Evolutionary conservation across 2,329 filamentous ascomycete genomes (phyloP).

Genomic region (Sclerotinia sclerotiorum): DNA sequence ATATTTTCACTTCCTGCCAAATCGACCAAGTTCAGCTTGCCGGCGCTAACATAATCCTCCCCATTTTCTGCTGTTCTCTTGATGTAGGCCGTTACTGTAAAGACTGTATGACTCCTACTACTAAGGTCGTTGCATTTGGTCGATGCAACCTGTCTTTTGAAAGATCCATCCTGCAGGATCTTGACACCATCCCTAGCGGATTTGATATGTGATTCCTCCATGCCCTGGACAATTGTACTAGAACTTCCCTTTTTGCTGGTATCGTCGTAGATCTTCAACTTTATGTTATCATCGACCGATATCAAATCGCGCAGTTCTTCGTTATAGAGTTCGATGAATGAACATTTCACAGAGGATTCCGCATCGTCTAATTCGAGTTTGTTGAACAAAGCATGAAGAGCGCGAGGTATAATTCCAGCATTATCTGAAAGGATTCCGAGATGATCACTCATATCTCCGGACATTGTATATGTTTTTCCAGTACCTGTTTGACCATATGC

Average conservation of each 20-base stretch:
- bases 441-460: slow-evolving; percentile 89
- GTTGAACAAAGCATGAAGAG: slow-evolving; percentile 80
- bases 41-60: slow-evolving; percentile 85
- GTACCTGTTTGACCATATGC: slow-evolving; percentile 98
- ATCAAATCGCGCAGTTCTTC: slow-evolving; percentile 92
- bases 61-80: slow-evolving; percentile 79
- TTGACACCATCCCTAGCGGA: slow-evolving; percentile 82
- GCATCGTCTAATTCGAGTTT: slow-evolving; percentile 76
- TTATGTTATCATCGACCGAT: slow-evolving; percentile 74
- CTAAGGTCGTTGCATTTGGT: slow-evolving; percentile 99
- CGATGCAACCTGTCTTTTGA: slow-evolving; percentile 95
- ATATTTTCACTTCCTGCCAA: slow-evolving; percentile 97
- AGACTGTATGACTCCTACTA: slow-evolving; percentile 94
- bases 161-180: slow-evolving; percentile 82
- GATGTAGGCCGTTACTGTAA: slow-evolving; percentile 90
- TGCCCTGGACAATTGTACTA: slow-evolving; percentile 88
- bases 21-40: slow-evolving; percentile 95
- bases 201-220: slow-evolving; percentile 95
- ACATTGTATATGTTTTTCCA: slow-evolving; percentile 99
- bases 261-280: slow-evolving; percentile 95
- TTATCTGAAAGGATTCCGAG: slow-evolving; percentile 83
- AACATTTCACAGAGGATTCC: slow-evolving; percentile 93
- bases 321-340: slow-evolving; percentile 98
- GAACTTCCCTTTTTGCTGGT: slow-evolving; percentile 80
- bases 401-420: slow-evolving; percentile 92